These are phyloP conservation scores for Globisporangium spiculum DNA, from an alignment of 352 stramenopile species.

Conservation along the genomic window DNA sequence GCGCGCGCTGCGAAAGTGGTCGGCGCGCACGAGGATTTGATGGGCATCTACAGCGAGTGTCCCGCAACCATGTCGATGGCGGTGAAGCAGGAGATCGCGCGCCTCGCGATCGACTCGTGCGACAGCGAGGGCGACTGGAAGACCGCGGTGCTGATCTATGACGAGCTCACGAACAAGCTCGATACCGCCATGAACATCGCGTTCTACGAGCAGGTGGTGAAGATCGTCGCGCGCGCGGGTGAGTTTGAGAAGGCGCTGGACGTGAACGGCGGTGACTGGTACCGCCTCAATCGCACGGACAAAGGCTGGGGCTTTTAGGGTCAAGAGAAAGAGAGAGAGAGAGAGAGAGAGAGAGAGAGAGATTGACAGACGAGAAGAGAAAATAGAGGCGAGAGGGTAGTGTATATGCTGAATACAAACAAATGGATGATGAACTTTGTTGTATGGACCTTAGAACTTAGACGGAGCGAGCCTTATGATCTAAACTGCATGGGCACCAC, in stretches of 20 bases:
- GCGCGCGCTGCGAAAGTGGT: constrained; percentile 46
- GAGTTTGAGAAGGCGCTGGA: constrained; percentile 84
- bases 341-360: neutral
- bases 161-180: constrained; percentile 55
- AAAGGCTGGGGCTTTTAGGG: constrained; percentile 48
- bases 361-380: neutral
- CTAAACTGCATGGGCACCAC: neutral
- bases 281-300: constrained; percentile 74
- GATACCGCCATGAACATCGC: constrained; percentile 61
- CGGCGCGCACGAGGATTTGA: constrained; percentile 52
- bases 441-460: neutral
- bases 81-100: constrained; percentile 54
- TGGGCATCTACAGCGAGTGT: constrained; percentile 58
- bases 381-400: constrained; percentile 3
- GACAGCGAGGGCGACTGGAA: constrained; percentile 71
- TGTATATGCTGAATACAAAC: constrained; percentile 7
- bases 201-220: constrained; percentile 81
- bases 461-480: neutral
- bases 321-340: neutral
- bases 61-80: constrained; percentile 38
- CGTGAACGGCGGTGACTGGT: constrained; percentile 82
- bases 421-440: constrained; percentile 2
- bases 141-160: constrained; percentile 70
- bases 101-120: constrained; percentile 52
- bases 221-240: constrained; percentile 78